Base-by-base conservation (phyloP, 768 basidiomycete genomes). In the Pleurotus citrinopileatus region DNA sequence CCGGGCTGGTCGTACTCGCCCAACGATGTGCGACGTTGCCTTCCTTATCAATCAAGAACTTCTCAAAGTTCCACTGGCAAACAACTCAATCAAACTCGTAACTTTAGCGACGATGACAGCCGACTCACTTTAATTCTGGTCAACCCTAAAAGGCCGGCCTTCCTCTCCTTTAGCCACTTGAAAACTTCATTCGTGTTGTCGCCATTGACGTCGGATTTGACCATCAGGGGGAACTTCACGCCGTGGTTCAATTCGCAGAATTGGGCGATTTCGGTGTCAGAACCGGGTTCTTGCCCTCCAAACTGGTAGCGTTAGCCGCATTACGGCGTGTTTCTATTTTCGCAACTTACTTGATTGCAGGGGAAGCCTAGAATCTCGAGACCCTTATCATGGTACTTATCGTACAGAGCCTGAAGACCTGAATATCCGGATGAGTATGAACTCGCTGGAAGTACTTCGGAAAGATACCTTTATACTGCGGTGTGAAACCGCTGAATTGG, bases 191-290 rank as follows among this genome's bases (percentile, higher is more conserved):
- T 94, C 55, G 89, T 83, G 59, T 78, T 73, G 60, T 87, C 83
- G 2, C 94, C 94, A 67, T 97, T 98, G 36, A 97, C 95, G 48
- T 97, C 91, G 17, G 88, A 88, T 73, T 96, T 98, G 73, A 84
- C 88, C 86, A 91, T 90, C 46, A 98, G 71, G 9, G 91, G 91
- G 77, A 96, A 96, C 5, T 82, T 83, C 23, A 98, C 94, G 15
- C 91, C 91, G 66, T 94, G 86, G 74, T 94, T 96, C 57, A 83
- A 63, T 47, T 80, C 73, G 73, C 91, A 93, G 69, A 89, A 90
- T 63, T 83, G 73, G 17, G 74, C 77, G 60, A 95, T 88, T 38
- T 80, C 79, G n/a, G 77, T 78, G 61, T 95, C 92, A 27, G 79
- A 75, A n/a, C 80, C 86, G 0, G 93, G 93, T 62, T 95, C 93